phyloP scores from a whole-genome alignment of 352 stramenopile genomes.

The Phytopythium montanum region DNA sequence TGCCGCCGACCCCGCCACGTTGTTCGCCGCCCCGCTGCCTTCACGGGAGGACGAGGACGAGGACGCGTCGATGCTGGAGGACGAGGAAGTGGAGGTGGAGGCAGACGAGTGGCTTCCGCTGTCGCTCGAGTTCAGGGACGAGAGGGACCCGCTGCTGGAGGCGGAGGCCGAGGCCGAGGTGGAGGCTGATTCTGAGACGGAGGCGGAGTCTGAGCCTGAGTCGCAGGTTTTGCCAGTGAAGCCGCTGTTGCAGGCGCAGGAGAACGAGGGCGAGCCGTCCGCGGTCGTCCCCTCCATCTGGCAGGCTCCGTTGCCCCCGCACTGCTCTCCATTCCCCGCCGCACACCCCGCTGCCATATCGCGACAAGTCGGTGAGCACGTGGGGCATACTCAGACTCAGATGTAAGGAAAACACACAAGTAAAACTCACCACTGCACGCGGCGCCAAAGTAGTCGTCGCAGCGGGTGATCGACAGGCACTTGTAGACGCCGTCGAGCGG shows the following conservation, averaged over 20 bases:
- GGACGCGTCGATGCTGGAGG: conserved; percentile 5
- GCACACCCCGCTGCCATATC: conserved; percentile 27
- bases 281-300: conserved; percentile 18
- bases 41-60: conserved; percentile 13
- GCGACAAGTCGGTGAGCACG: too few species aligned
- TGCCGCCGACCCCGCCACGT: conserved; percentile 10
- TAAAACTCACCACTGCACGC: conserved; percentile 43
- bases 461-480: conserved; percentile 72
- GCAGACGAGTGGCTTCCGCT: conserved; percentile 9
- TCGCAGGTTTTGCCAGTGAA: conserved; percentile 65
- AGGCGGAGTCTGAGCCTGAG: conserved; percentile 23
- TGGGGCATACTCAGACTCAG: too few species aligned
- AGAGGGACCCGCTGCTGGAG: conserved; percentile 7
- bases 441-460: conserved; percentile 61
- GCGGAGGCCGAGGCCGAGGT: too few species aligned
- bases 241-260: conserved; percentile 60
- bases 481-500: conserved; percentile 65
- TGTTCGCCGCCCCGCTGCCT: conserved; percentile 10
- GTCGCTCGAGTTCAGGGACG: conserved; percentile 10
- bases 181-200: conserved; percentile 1
- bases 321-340: conserved; percentile 41
- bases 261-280: conserved; percentile 33
- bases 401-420: too few species aligned
- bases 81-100: conserved; percentile 10
- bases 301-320: conserved; percentile 67